These are phyloP conservation scores for Groenewaldozyma sp. DNA, from an alignment of 1,139 yeast species.

Conservation along the genomic window DNA sequence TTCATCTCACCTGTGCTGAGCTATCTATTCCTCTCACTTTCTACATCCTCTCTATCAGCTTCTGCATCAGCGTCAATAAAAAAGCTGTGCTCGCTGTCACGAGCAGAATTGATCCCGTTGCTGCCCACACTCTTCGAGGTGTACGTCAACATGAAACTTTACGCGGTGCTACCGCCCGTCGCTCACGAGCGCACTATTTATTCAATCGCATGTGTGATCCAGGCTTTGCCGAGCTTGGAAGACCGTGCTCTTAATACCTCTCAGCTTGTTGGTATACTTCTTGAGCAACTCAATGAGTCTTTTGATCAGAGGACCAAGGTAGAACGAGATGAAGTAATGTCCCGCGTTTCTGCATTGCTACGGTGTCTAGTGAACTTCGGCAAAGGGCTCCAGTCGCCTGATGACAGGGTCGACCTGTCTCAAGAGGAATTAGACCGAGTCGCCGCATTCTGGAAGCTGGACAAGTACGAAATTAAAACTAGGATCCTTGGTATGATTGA, in stretches of 20 bases:
- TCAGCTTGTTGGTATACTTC: constrained; percentile 19
- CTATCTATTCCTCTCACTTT: constrained; percentile 29
- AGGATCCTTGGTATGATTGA: constrained; percentile 36
- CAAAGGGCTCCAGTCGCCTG: constrained; percentile 42
- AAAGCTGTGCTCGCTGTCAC: constrained; percentile 30
- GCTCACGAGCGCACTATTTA: constrained; percentile 32
- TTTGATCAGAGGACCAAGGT: constrained; percentile 2
- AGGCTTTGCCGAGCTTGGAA: constrained; percentile 21
- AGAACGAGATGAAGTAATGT: not conserved
- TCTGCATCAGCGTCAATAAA: constrained; percentile 32
- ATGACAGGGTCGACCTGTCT: constrained; percentile 25
- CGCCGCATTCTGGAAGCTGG: constrained; percentile 30
- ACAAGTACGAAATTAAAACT: constrained; percentile 36
- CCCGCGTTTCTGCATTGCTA: constrained; percentile 37
- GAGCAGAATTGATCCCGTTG: constrained; percentile 22
- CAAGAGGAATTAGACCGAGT: constrained; percentile 9
- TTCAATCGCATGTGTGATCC: constrained; percentile 30
- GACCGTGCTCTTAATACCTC: constrained; percentile 19
- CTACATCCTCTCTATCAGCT: constrained; percentile 20
- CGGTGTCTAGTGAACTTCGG: constrained; percentile 60
- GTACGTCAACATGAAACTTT: constrained; percentile 21
- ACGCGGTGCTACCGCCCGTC: constrained; percentile 15
- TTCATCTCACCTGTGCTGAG: constrained; percentile 25
- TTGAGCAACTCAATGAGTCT: constrained; percentile 12
- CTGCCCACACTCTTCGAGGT: constrained; percentile 26